These are phyloP conservation scores for Cardiospermum halicacabum DNA, from an alignment of 345 rosid species.

Conservation along the genomic window DNA sequence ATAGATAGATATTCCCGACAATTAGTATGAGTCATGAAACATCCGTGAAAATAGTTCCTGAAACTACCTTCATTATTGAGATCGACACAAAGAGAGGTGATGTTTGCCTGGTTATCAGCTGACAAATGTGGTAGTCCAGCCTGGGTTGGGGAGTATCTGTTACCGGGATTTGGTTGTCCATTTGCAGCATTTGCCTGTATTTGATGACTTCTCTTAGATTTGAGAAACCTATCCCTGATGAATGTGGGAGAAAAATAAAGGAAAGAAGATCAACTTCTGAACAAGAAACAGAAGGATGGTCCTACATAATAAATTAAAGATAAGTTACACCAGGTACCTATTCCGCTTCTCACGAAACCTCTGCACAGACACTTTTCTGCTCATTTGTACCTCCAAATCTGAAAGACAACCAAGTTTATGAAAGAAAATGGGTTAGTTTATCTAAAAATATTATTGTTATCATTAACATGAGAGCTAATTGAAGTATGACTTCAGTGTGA, in stretches of 20 bases:
- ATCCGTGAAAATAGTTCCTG: background rate
- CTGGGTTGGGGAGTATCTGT: constrained; percentile 36
- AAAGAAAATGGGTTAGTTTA: background rate
- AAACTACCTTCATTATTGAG: constrained; percentile 51
- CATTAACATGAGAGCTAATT: background rate
- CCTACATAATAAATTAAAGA: constrained; percentile 1
- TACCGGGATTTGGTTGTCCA: constrained; percentile 41
- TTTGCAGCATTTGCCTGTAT: constrained; percentile 34
- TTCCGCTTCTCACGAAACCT: constrained; percentile 73
- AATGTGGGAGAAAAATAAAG: constrained; percentile 1
- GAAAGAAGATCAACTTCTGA: background rate
- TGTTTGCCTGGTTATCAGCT: constrained; percentile 37
- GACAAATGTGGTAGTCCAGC: constrained; percentile 32
- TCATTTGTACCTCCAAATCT: constrained; percentile 70
- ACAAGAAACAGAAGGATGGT: background rate
- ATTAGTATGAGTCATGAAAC: background rate
- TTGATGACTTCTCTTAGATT: constrained; percentile 55
- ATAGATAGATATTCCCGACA: background rate
- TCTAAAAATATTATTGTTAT: background rate
- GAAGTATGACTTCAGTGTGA: background rate
- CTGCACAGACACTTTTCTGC: constrained; percentile 60
- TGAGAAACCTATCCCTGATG: constrained; percentile 48
- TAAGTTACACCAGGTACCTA: constrained; percentile 41
- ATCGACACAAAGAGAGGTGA: constrained; percentile 46
- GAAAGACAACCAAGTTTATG: constrained; percentile 22